These are phyloP conservation scores for Carnegiea gigantea DNA, from an alignment of 179 eudicot genomes.

Conservation along the genomic window DNA sequence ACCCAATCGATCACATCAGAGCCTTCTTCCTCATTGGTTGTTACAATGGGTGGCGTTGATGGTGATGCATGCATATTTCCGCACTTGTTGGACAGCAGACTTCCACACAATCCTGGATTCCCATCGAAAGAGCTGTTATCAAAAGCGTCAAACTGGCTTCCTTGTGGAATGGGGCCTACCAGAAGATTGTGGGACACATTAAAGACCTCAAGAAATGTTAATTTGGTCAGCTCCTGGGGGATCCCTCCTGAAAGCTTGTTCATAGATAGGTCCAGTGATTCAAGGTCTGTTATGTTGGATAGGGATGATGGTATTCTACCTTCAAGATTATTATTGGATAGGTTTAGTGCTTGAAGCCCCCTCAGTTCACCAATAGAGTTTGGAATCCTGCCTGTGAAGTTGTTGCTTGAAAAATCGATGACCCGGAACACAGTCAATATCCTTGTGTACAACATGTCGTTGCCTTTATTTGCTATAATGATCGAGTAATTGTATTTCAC, in stretches of 20 bases:
- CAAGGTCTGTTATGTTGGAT: conserved; percentile 29
- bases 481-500: background rate
- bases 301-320: conserved; percentile 34
- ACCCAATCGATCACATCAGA: background rate
- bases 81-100: background rate
- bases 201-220: conserved; percentile 31
- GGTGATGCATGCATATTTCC: background rate
- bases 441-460: background rate
- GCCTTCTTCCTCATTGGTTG: background rate
- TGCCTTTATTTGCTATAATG: conserved; percentile 34
- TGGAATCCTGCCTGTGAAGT: conserved; percentile 34
- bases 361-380: conserved; percentile 21
- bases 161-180: conserved; percentile 38
- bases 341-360: conserved; percentile 31
- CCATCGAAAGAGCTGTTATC: background rate
- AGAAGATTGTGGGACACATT: conserved; percentile 42
- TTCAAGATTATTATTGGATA: conserved; percentile 35
- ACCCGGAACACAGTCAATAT: conserved; percentile 17
- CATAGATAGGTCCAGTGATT: conserved; percentile 38
- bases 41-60: background rate
- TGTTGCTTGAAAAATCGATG: conserved; percentile 40
- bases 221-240: conserved; percentile 20
- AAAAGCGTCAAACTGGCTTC: conserved; percentile 1
- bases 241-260: conserved; percentile 36
- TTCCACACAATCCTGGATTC: conserved; percentile 1